Evolutionary conservation across 345 rosid genomes (phyloP).

Genomic region (Dipteronia sinensis): DNA sequence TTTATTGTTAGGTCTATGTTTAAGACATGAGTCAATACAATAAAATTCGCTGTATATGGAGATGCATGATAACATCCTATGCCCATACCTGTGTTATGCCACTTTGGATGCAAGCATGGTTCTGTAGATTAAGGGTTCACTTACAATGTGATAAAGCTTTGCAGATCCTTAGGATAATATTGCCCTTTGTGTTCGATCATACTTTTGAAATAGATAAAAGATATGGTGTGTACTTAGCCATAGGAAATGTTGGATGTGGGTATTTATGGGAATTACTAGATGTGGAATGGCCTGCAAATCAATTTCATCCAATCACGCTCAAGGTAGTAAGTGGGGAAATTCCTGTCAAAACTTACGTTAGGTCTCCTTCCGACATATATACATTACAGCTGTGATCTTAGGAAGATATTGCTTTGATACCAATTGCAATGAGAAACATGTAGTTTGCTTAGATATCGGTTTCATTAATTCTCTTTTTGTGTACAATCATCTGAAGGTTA

Average conservation of each 20-base stretch:
- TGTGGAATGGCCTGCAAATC: neutral
- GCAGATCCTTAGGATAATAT: neutral
- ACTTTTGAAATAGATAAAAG: neutral
- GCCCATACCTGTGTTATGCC: neutral
- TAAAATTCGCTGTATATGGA: neutral
- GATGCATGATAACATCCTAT: neutral
- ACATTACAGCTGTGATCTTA: neutral
- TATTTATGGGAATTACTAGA: neutral
- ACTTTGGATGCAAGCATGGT: neutral
- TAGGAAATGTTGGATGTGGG: neutral
- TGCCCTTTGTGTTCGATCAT: neutral
- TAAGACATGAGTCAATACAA: neutral
- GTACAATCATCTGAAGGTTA: conserved; percentile 27
- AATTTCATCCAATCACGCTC: neutral
- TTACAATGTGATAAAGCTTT: neutral
- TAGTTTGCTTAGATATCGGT: neutral
- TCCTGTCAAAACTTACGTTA: neutral
- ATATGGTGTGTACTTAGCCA: neutral
- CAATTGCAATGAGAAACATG: neutral
- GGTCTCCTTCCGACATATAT: neutral
- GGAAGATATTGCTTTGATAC: neutral
- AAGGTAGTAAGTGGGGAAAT: neutral
- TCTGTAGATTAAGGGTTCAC: neutral
- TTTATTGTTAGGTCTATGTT: neutral
- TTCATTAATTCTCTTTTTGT: neutral